Evolutionary conservation across 176 grass and related monocot genomes (phyloP), one percentile per base, ranked within the genome.

Genomic region (Lolium multiflorum): DNA sequence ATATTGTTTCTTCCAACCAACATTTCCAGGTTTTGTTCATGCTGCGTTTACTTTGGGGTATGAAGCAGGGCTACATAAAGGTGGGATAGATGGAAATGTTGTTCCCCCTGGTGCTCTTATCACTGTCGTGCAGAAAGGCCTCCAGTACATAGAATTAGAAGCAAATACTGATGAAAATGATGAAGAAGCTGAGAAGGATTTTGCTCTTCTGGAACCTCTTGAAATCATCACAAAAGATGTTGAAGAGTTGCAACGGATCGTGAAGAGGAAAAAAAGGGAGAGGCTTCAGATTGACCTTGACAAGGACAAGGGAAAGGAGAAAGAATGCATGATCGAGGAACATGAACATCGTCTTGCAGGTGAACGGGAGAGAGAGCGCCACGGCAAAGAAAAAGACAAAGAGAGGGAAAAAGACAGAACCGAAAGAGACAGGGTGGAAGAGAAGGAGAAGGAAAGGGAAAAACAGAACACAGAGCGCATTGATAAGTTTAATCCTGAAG

Each of bases 131-230:
- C 96, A 98, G 77, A 98, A 98, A 86, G 96, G 96, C 59, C 88
- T 98, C 18, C 96, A 98, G 39, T 98, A 98, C 87, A 98, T 96
- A 86, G 96, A 98, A 81, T 71, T 98, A 72, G 96, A 98, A 88
- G 93, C 96, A 82, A 98, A 98, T 80, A 84, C 91, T 14, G 88
- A 92, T 15, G 90, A 82, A 58, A 93, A 86, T 71, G 92, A 94
- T 76, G 51, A 89, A 44, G 96, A 98, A 71, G 62, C 77, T 70
- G 90, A 90, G 63, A 91, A 91, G 76, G 94, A 98, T 82, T 98
- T 94, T 87, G 91, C 96, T 50, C 87, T 98, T 84, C 77, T 98
- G 61, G 86, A 98, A 86, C 96, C 96, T 90, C 80, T 98, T 86
- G 96, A 98, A 86, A 91, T 98, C 51, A 98, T 96, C 80, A 94